These are phyloP conservation scores for Candida berthetii DNA, from an alignment of 805 yeast species.

Conservation along the genomic window DNA sequence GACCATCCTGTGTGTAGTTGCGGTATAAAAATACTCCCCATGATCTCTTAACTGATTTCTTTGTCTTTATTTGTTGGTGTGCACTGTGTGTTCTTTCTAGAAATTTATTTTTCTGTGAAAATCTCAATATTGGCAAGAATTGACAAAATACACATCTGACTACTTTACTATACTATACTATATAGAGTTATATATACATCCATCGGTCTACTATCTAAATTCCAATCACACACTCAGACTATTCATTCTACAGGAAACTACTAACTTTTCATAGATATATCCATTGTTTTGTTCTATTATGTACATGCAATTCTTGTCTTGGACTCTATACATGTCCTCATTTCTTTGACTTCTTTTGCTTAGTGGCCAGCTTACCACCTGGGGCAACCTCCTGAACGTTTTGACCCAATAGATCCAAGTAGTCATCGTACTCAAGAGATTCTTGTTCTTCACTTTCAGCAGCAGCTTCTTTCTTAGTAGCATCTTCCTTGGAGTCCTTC, in stretches of 20 bases:
- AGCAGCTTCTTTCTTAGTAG: slow-evolving; percentile 1
- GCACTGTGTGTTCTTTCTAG: no score
- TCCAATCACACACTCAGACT: neutral
- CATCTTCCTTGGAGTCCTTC: slow-evolving; percentile 6
- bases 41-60: no score
- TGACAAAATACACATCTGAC: no score
- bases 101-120: no score
- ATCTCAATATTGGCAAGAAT: no score
- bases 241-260: no score
- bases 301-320: neutral
- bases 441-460: slow-evolving; percentile 5
- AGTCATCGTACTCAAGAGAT: slow-evolving; percentile 33
- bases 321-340: slow-evolving; percentile 3
- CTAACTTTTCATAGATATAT: no score
- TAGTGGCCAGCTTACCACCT: slow-evolving; percentile 47
- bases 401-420: slow-evolving; percentile 54
- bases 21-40: slow-evolving; percentile 82
- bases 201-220: no score
- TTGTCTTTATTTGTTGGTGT: no score
- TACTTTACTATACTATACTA: no score
- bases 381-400: slow-evolving; percentile 47
- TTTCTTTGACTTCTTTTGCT: slow-evolving; percentile 38
- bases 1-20: slow-evolving; percentile 73
- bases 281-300: neutral
- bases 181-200: neutral